Evolutionary conservation across 306 rosid species (phyloP), one percentile per base, ranked within the genome.

Genomic region (Cyclanthera cordifolia): DNA sequence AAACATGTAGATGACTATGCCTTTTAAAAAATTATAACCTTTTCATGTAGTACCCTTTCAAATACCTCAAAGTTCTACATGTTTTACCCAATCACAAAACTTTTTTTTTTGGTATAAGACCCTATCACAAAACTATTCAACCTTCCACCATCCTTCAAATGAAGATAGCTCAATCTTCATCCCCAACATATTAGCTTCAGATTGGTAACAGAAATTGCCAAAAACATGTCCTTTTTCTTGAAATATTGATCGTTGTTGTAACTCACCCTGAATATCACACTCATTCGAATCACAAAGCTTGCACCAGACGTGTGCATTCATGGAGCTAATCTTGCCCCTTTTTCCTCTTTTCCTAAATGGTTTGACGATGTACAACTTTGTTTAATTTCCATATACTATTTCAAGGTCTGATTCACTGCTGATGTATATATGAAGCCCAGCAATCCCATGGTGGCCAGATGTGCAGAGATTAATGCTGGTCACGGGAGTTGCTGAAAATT

Each of bases 51-150:
- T n/a, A n/a, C n/a, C n/a, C n/a, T n/a, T n/a, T n/a, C n/a, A n/a
- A n/a, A n/a, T n/a, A n/a, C n/a, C n/a, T n/a, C n/a, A n/a, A n/a
- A n/a, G n/a, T n/a, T 28, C 10, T 3, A 28, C 19, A 23, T 57
- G 15, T 52, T 20, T 57, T 57, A 57, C 13, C 64, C 41, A 57
- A 28, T 57, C 64, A 57, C 41, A 16, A 57, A 15, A 3, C 64
- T 57, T n/a, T n/a, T n/a, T n/a, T n/a, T n/a, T n/a, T n/a, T n/a
- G n/a, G n/a, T n/a, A n/a, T n/a, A n/a, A n/a, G n/a, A 57, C 13
- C 64, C 41, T 27, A 28, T 57, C 64, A 57, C 41, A 16, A 57
- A 15, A 3, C 64, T 57, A 57, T 28, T 57, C 64, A 57, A 57
- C 43, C 4, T 57, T 57, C 21, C 17, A 55, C 19, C 37, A 57